phyloP scores from a whole-genome alignment of 352 stramenopile genomes.

The Pythium brachiatum region DNA sequence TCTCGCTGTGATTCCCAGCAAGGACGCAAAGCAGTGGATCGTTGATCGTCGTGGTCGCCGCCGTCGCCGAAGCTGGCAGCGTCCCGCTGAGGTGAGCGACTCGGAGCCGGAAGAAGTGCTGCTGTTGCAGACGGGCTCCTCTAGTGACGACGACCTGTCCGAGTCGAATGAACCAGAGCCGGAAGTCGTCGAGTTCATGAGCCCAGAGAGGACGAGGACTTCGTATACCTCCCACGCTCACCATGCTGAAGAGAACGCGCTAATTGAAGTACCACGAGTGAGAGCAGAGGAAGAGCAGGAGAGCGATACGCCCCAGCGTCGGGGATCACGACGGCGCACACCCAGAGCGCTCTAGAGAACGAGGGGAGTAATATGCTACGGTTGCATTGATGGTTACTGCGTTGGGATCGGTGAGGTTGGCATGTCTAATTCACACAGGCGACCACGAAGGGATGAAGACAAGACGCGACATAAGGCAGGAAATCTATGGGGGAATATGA shows the following conservation, averaged over 20 bases:
- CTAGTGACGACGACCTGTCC: conserved; percentile 12
- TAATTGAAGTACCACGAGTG: background rate
- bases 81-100: conserved; percentile 3
- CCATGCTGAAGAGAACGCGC: background rate
- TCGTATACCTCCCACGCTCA: background rate
- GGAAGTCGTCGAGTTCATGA: conserved; percentile 21
- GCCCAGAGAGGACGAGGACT: background rate
- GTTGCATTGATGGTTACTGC: background rate
- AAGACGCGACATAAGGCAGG: too few relatives aligned
- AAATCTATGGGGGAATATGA: background rate
- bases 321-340: background rate
- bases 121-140: conserved; percentile 13
- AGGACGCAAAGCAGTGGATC: conserved; percentile 3
- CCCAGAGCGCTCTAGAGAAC: background rate
- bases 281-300: conserved; percentile 3
- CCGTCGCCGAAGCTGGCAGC: conserved; percentile 15
- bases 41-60: conserved; percentile 3
- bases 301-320: background rate
- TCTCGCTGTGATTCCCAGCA: background rate
- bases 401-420: background rate
- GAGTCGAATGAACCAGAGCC: conserved; percentile 21
- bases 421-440: background rate
- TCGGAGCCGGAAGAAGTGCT: conserved; percentile 23
- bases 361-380: background rate
- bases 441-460: too few relatives aligned